phyloP scores from a whole-genome alignment of 306 rosid genomes.

The Pyrus pyrifolia region DNA sequence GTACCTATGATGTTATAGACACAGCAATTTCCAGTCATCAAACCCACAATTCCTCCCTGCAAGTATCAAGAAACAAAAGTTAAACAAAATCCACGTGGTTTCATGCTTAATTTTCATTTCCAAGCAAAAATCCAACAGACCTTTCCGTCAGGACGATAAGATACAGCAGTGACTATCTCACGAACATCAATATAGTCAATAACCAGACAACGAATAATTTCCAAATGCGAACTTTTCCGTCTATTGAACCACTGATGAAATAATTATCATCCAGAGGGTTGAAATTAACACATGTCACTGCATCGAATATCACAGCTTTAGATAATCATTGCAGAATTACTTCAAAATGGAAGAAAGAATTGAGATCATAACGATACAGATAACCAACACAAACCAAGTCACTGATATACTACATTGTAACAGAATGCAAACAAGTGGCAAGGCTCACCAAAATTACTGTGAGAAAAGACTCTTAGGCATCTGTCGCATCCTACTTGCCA shows the following conservation, averaged over 20 bases:
- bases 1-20: constrained; percentile 60
- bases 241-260: constrained; percentile 89
- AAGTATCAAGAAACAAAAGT: constrained; percentile 16
- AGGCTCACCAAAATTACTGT: constrained; percentile 71
- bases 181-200: constrained; percentile 69
- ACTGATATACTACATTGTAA: background rate
- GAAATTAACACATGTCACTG: constrained; percentile 82
- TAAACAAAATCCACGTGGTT: background rate
- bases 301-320: constrained; percentile 28
- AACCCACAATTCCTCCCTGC: constrained; percentile 84
- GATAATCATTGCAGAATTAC: constrained; percentile 8
- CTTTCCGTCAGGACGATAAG: constrained; percentile 74
- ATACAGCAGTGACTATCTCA: constrained; percentile 86
- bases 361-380: background rate
- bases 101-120: background rate
- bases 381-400: constrained; percentile 16
- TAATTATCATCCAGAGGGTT: constrained; percentile 65
- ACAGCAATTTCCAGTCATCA: constrained; percentile 66
- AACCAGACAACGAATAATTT: constrained; percentile 61
- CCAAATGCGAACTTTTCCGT: constrained; percentile 96
- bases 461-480: constrained; percentile 64
- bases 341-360: background rate
- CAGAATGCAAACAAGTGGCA: background rate
- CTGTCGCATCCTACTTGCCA: constrained; percentile 67
- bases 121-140: constrained; percentile 26